Evolutionary conservation across 73 alveolate species (phyloP).

Genomic region (Tetrahymena borealis): DNA sequence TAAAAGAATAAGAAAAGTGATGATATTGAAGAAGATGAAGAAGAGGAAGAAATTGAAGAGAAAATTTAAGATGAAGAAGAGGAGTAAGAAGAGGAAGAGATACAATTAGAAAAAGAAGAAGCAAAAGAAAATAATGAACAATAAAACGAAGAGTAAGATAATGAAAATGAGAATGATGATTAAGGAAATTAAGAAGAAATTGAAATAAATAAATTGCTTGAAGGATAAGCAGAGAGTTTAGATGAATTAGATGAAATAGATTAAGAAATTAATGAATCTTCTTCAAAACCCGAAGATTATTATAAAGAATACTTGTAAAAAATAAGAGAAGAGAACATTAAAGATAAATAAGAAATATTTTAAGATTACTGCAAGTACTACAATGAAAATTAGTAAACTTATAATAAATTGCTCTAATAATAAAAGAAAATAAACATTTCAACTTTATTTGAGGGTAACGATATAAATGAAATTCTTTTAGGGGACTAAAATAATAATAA

Average conservation of each 20-base stretch:
- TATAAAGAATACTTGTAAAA: neutral
- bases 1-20: neutral
- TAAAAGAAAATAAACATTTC: neutral
- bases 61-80: too few species aligned
- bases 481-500: neutral
- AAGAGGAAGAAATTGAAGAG: neutral
- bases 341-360: neutral
- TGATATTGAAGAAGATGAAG: neutral
- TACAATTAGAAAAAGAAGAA: neutral
- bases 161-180: neutral
- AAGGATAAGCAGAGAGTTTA: neutral
- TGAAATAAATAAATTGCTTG: neutral
- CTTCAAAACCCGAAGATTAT: neutral
- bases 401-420: neutral
- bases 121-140: neutral
- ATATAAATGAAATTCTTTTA: neutral
- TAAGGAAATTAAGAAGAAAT: neutral
- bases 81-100: too few species aligned
- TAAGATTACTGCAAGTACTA: neutral
- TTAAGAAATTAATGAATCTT: neutral
- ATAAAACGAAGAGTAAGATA: neutral
- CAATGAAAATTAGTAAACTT: neutral
- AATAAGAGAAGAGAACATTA: neutral
- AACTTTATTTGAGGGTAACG: neutral
- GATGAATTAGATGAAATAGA: neutral